Percentiles rank a stretch among this genome's conserved stretches.
Evolutionary conservation across 306 rosid species (phyloP).

Genomic region (Acacia acuminata): DNA sequence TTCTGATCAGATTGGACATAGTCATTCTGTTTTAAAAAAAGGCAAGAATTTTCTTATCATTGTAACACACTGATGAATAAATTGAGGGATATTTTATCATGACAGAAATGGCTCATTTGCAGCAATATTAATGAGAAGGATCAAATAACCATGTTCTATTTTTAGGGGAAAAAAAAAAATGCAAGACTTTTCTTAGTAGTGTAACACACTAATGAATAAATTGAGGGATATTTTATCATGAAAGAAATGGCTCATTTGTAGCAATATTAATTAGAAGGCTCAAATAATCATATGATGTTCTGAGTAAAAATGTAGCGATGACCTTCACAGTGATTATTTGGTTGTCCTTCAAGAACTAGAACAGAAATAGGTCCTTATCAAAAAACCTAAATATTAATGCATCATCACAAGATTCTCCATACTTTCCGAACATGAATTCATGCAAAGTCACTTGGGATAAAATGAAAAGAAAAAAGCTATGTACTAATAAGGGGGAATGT

Average conservation of each 20-base stretch:
- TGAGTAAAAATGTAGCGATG: neutral
- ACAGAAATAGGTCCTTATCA: neutral
- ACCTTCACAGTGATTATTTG: neutral
- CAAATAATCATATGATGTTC: neutral
- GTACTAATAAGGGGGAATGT: neutral
- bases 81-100: neutral
- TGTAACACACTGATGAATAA: neutral
- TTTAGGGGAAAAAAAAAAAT: neutral
- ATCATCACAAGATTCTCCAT: neutral
- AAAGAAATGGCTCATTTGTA: neutral
- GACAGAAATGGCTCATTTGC: neutral
- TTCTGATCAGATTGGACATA: constrained; percentile 83
- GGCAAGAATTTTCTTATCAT: neutral
- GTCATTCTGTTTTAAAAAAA: constrained; percentile 53
- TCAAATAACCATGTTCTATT: neutral
- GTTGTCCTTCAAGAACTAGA: neutral
- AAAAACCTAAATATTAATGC: neutral
- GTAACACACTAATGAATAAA: neutral
- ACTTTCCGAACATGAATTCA: constrained; percentile 1
- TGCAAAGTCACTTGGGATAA: constrained; percentile 1
- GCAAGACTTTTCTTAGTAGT: neutral
- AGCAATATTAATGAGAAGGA: neutral
- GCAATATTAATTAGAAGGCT: neutral
- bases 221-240: neutral
- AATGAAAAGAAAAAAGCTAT: neutral